Base-by-base conservation (phyloP, 106 monocot genomes). In the Posidonia australis region DNA sequence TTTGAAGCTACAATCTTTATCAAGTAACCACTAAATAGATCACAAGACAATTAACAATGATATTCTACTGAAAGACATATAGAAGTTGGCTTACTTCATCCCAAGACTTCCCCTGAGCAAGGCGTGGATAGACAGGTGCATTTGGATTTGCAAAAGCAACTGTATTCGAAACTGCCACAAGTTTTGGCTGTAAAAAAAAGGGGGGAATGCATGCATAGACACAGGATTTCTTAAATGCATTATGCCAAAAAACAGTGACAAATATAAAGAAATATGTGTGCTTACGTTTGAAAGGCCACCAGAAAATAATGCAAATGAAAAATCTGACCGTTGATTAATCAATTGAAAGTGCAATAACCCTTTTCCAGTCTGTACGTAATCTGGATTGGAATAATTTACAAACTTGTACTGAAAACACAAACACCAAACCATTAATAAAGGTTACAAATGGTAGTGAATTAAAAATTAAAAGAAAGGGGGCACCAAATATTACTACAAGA, bases 291-390 rank as follows among this genome's bases (percentile, higher is more conserved):
- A 54, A 62, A 96, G 78, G 2, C 96, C 96, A 1, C 96, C 90
- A 26, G 80, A 75, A 65, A 96, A 90, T 66, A 96, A 70, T 51
- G 90, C 96, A 54, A 96, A 87, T 11, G 94, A 81, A 55, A 96
- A 96, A 46, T 96, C 86, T 42, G 79, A 70, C 23, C 94, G 72
- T 67, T 96, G 94, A 77, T 96, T 96, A 54, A 96, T 90, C 46
- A 96, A 44, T 42, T 46, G 82, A 48, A 96, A 77, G 63, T 65
- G 77, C 66, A 96, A 51, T 23, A 60, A 52, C 21, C 70, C 69
- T 19, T 82, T 96, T 10, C 96, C 84, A n/a, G 76, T 70, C 11
- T 67, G 67, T 5, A 22, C 14, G 46, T 90, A 96, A 44, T 79
- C 56, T 0, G 73, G 43, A 53, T 70, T 79, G 23, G 86, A 86